A percentile compares a stretch with the other conserved stretches of the same genome.
phyloP scores from a whole-genome alignment of 148 eudicot genomes.

The Fallopia convolvulus region DNA sequence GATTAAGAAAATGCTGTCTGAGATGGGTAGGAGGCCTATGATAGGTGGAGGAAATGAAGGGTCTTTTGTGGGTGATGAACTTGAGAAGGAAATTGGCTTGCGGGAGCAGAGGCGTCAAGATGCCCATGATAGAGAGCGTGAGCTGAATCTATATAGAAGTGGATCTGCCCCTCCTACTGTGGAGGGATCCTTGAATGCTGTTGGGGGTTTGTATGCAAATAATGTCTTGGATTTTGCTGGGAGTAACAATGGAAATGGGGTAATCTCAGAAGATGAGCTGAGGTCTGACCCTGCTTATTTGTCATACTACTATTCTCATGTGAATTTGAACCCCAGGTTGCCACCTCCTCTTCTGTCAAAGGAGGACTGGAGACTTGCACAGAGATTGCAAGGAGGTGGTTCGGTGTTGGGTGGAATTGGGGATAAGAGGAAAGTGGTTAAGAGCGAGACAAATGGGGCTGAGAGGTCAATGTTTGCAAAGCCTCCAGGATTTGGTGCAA shows the following conservation, averaged over 20 bases:
- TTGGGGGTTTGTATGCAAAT: constrained; percentile 56
- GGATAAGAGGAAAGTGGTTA: constrained; percentile 68
- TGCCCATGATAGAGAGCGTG: constrained; percentile 59
- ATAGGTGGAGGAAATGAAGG: constrained; percentile 46
- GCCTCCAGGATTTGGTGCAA: constrained; percentile 84
- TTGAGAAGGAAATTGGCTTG: constrained; percentile 70
- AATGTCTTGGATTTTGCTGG: constrained; percentile 40
- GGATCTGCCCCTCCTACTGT: constrained; percentile 98
- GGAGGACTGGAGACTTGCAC: constrained; percentile 84
- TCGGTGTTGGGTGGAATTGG: constrained; percentile 77
- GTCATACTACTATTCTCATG: constrained; percentile 84
- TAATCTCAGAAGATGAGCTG: constrained; percentile 73
- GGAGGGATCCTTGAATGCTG: constrained; percentile 86
- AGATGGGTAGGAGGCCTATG: constrained; percentile 56
- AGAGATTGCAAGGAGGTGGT: constrained; percentile 76
- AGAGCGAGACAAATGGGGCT: constrained; percentile 45
- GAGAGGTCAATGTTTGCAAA: constrained; percentile 50
- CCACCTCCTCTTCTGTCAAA: constrained; percentile 85
- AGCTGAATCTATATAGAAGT: constrained; percentile 70
- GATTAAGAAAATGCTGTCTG: constrained; percentile 41
- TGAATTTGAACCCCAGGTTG: constrained; percentile 85
- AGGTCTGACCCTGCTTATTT: constrained; percentile 95
- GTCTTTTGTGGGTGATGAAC: constrained; percentile 71
- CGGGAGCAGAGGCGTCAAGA: constrained; percentile 55
- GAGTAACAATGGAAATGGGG: constrained; percentile 41